Evolutionary conservation across 768 basidiomycete genomes (phyloP), one percentile per base, ranked within the genome.

Genomic region (Calocera cornea): DNA sequence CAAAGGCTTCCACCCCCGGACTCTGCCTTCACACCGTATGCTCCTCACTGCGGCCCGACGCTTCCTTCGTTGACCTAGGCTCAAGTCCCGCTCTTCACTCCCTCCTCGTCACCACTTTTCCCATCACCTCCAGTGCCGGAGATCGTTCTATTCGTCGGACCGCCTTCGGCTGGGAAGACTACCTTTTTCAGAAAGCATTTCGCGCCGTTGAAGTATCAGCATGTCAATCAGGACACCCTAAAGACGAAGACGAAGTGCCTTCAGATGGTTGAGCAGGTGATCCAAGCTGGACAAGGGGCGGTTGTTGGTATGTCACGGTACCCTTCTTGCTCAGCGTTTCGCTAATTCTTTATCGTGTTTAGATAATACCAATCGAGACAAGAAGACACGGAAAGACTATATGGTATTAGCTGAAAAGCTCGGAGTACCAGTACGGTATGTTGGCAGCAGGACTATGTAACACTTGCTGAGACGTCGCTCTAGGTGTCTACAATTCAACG

Each of bases 341-440:
- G 10, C 38, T 67, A 8, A 22, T 8, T 64, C 44, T n/a, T 22
- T 14, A 40, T 22, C 34, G 36, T 67, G 22, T 41, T 2, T 66
- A 93, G 94, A 97, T 74, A 97, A 95, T 74, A 97, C 95, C n/a
- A 95, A 95, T 75, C 84, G 92, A 12, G 84, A 93, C 71, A 72
- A 72, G 7, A 72, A 75, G 27, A 94, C 89, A 31, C 82, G 95
- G 64, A 84, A 84, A 68, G 75, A 80, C 54, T 97, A 95, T 73
- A 70, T 94, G 17, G 82, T 85, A 64, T 68, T 92, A 14, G 89
- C 89, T 24, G 82, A 79, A 73, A 82, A 81, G 65, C 71, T 80
- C 1, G 76, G 80, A 0, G 79, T 87, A 0, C 80, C 82, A 1
- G 78, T 84, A 1, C 82, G 92, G 89, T 86, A 71, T 29, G 73